Percentiles rank a stretch among this genome's conserved stretches.
Conservation (phyloP, 352 stramenopile species). For the Hyaloperonospora brassicae region DNA sequence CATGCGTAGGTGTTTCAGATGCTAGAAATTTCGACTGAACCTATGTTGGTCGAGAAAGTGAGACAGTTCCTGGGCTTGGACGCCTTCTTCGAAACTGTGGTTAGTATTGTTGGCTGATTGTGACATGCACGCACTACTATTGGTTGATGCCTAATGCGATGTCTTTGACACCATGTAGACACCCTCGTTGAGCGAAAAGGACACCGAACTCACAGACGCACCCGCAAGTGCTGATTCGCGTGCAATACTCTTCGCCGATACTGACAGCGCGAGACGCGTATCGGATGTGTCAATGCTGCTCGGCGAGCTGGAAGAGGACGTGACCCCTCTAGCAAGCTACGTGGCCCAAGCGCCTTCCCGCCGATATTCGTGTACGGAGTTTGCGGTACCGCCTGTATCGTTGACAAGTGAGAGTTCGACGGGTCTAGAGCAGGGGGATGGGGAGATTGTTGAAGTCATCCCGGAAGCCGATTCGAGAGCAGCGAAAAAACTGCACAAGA, state of each 20-base stretch:
- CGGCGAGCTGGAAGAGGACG: conserved; percentile 9
- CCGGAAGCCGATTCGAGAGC: conserved; percentile 46
- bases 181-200: conserved; percentile 8
- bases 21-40: conserved; percentile 34
- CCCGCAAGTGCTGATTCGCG: neutral
- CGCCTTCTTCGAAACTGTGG: conserved; percentile 58
- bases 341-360: conserved; percentile 9
- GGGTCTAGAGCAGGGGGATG: conserved; percentile 36
- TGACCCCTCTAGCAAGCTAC: conserved; percentile 13
- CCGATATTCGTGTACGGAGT: conserved; percentile 18
- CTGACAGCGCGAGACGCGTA: conserved; percentile 6
- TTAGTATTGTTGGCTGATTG: conserved; percentile 8
- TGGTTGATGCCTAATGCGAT: conserved; percentile 2
- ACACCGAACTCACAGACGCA: conserved; percentile 5
- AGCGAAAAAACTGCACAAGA: conserved; percentile 70
- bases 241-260: conserved; percentile 11
- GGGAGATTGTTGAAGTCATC: conserved; percentile 45
- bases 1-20: conserved; percentile 59
- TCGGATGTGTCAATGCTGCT: conserved; percentile 7
- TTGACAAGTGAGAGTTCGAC: conserved; percentile 23
- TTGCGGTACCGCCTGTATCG: conserved; percentile 7
- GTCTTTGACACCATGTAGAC: conserved; percentile 6
- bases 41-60: conserved; percentile 31
- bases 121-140: neutral
- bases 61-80: conserved; percentile 60